A percentile compares a stretch with the other conserved stretches of the same genome.
Conservation (phyloP, 768 basidiomycete species). For the Pholiota conissans region DNA sequence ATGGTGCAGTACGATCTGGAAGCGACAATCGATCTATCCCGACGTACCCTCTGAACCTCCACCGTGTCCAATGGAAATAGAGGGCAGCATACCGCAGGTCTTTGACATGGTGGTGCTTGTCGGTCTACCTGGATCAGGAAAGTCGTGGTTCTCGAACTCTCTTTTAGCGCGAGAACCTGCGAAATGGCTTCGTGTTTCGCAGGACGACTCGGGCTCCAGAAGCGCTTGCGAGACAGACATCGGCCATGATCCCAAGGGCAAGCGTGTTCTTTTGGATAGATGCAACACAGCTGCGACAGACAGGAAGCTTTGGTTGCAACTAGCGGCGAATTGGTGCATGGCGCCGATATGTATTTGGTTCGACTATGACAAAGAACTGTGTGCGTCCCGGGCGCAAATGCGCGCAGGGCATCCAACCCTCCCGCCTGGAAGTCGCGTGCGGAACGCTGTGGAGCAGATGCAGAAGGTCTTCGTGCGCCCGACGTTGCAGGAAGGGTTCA, state of each 20-base stretch:
- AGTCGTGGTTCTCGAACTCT: conserved; percentile 53
- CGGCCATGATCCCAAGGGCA: conserved; percentile 35
- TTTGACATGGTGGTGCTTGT: conserved; percentile 54
- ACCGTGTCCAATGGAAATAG: conserved; percentile 44
- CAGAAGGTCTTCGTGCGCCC: conserved; percentile 43
- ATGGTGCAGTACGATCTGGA: conserved; percentile 62
- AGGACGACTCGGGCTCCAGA: conserved; percentile 56
- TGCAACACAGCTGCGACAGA: conserved; percentile 53
- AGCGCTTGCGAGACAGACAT: conserved; percentile 50
- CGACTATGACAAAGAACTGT: conserved; percentile 50
- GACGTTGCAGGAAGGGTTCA: conserved; percentile 51
- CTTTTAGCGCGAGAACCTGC: conserved; percentile 43
- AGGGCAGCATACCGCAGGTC: conserved; percentile 33
- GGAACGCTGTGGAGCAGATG: conserved; percentile 59
- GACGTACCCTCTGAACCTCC: conserved; percentile 50
- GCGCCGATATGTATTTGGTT: conserved; percentile 55
- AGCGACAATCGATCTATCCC: conserved; percentile 50
- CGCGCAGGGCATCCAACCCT: conserved; percentile 61
- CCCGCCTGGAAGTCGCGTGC: conserved; percentile 53
- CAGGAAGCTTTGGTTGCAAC: conserved; percentile 47
- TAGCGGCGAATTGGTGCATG: conserved; percentile 47
- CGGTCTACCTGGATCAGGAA: conserved; percentile 63
- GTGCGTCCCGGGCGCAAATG: conserved; percentile 54
- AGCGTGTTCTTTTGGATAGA: conserved; percentile 50
- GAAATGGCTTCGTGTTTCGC: conserved; percentile 49